A percentile compares a stretch with the other conserved stretches of the same genome.
Evolutionary conservation across 2,329 filamentous ascomycete species (phyloP).

Genomic region (Cadophora malorum): DNA sequence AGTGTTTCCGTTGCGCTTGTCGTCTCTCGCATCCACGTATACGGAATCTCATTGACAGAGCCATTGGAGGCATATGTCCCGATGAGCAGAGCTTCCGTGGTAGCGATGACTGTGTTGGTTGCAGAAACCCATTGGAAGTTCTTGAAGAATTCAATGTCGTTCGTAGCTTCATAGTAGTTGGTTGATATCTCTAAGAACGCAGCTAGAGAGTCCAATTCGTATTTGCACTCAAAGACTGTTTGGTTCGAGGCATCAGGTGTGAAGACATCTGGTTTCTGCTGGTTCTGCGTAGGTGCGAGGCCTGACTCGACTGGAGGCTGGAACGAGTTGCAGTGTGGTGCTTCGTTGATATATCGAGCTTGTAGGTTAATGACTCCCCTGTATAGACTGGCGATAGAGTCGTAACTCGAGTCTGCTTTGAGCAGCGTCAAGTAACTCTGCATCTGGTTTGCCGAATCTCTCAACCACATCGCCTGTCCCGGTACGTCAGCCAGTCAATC

Average conservation of each 20-base stretch:
- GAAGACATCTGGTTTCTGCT: constrained; percentile 63
- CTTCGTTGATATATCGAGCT: constrained; percentile 68
- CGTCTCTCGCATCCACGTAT: constrained; percentile 79
- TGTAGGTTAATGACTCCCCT: constrained; percentile 76
- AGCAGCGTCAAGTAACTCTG: constrained; percentile 72
- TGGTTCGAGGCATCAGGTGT: constrained; percentile 74
- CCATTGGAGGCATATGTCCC: constrained; percentile 74
- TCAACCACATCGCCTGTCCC: constrained; percentile 88
- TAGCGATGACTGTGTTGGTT: constrained; percentile 70
- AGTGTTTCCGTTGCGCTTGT: constrained; percentile 82
- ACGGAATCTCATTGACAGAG: constrained; percentile 62
- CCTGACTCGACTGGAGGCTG: constrained; percentile 82
- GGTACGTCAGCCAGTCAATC: constrained; percentile 63
- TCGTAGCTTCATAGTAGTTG: constrained; percentile 78
- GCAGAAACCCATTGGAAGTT: constrained; percentile 76
- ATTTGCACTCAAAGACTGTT: constrained; percentile 93
- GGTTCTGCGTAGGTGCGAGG: constrained; percentile 63
- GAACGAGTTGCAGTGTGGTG: constrained; percentile 89
- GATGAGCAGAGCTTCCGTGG: constrained; percentile 72
- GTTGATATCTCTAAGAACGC: constrained; percentile 84
- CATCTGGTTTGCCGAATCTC: constrained; percentile 80
- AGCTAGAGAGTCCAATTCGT: constrained; percentile 89
- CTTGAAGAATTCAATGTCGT: constrained; percentile 75
- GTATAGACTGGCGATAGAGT: constrained; percentile 71
- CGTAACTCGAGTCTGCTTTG: constrained; percentile 55